These are phyloP conservation scores for Ogataea methanolica DNA, from an alignment of 805 yeast genomes.

Conservation along the genomic window DNA sequence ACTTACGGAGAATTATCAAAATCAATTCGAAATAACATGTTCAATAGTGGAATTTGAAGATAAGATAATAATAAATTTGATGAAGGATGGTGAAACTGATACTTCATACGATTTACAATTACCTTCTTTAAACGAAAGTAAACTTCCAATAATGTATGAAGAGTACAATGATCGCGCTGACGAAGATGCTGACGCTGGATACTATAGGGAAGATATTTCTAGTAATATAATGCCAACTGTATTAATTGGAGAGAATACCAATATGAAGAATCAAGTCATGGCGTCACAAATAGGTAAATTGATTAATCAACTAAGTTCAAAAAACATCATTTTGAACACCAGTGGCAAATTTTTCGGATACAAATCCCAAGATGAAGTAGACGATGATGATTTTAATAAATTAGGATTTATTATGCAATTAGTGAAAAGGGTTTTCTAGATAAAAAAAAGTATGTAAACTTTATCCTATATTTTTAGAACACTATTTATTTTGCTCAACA, in stretches of 20 bases:
- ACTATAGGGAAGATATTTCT: constrained; percentile 3
- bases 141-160: constrained; percentile 11
- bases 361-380: constrained; percentile 18
- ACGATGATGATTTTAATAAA: constrained; percentile 37
- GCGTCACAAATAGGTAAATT: constrained; percentile 46
- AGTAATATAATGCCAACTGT: constrained; percentile 22
- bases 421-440: no score
- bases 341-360: constrained; percentile 42
- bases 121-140: constrained; percentile 13
- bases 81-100: constrained; percentile 43
- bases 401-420: constrained; percentile 29
- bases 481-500: no score
- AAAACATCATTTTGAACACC: constrained; percentile 39
- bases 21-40: constrained; percentile 17
- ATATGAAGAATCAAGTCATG: constrained; percentile 41
- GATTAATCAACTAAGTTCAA: constrained; percentile 30
- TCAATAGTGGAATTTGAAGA: constrained; percentile 32
- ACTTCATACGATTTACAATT: constrained; percentile 42
- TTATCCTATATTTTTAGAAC: no score
- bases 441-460: no score
- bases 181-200: constrained; percentile 25
- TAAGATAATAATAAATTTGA: constrained; percentile 36
- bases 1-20: constrained; percentile 3
- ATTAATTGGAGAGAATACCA: constrained; percentile 43
- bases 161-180: constrained; percentile 7